Base-by-base conservation (phyloP, 2,329 filamentous ascomycete genomes). In the Hypoxylon sp. region DNA sequence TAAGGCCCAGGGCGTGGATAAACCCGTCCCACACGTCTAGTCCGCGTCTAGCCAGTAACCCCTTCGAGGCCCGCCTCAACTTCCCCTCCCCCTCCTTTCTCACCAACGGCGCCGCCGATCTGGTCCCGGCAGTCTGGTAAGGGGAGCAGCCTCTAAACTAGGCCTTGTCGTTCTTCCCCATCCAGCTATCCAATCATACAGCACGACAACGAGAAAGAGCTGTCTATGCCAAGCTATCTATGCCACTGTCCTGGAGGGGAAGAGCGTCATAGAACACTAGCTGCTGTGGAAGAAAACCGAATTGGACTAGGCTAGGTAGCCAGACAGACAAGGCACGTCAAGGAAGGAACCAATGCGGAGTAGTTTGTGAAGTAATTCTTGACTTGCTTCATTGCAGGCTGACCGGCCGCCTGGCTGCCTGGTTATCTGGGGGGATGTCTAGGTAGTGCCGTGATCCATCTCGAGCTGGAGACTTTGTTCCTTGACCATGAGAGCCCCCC, bases 81-180 rank as follows among this genome's bases (percentile, higher is more conserved):
- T n/a, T n/a, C 20, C 37, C 21, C 6, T 7, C 40, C 15, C 11
- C 20, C 21, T 17, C 31, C 37, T 11, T 37, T 31, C 48, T 55
- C 49, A 53, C 60, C 48, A 60, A 47, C 48, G 26, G 20, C 26
- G 38, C 24, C 24, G 55, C 55, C 48, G 52, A 62, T 59, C 51
- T 43, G 35, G 53, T 41, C 55, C 58, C 60, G 56, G 42, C 48
- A 50, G 23, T 49, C 37, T 54, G 60, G 60, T 9, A 48, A 47
- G 54, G 38, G 45, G 60, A 54, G 56, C 49, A 63, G 48, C 45
- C 48, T 11, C 40, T 38, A 60, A 62, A 45, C 60, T 48, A 41
- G 43, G 47, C 56, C 40, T 23, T 27, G 56, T 10, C 10, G 26
- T 24, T 24, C n/a, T n/a, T 24, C 10, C 11, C 15, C 15, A 23